Percentiles rank a stretch among this genome's conserved stretches.
Evolutionary conservation across 2,329 filamentous ascomycete species (phyloP).

Genomic region (Truncatella angustata): DNA sequence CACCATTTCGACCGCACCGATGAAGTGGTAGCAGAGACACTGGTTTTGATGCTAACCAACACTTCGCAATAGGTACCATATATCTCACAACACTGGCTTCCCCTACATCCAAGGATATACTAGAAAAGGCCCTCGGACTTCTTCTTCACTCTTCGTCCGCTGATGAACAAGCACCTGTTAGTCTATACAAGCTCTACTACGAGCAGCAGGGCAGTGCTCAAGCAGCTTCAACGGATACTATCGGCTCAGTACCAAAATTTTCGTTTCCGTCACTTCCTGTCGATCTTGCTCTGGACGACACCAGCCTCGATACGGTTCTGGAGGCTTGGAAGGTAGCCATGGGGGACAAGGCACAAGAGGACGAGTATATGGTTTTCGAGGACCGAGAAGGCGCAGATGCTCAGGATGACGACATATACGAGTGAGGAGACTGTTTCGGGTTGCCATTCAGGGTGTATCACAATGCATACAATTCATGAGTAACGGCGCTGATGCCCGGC

Average conservation of each 20-base stretch:
- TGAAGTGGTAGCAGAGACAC: background rate
- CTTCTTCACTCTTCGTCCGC: constrained; percentile 17
- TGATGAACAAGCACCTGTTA: constrained; percentile 21
- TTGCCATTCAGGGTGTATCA: background rate
- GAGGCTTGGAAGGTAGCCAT: constrained; percentile 67
- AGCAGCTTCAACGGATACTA: constrained; percentile 24
- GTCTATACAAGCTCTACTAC: constrained; percentile 55
- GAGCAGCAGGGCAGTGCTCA: constrained; percentile 42
- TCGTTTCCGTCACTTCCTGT: constrained; percentile 58
- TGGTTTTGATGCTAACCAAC: background rate
- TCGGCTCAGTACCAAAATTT: constrained; percentile 41
- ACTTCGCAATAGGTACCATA: constrained; percentile 25
- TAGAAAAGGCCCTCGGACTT: constrained; percentile 21
- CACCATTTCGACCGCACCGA: background rate
- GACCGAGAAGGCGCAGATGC: constrained; percentile 65
- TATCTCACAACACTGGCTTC: constrained; percentile 39
- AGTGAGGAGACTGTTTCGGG: constrained; percentile 26
- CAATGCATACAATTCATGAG: background rate
- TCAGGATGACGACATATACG: constrained; percentile 56
- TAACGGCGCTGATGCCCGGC: background rate
- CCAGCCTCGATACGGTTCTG: constrained; percentile 63
- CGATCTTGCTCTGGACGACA: constrained; percentile 74
- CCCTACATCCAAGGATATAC: constrained; percentile 28
- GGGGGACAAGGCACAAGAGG: constrained; percentile 45
- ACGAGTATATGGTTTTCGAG: constrained; percentile 74